phyloP scores from a whole-genome alignment of 805 yeast species.

The Dipodascus geniculatus region DNA sequence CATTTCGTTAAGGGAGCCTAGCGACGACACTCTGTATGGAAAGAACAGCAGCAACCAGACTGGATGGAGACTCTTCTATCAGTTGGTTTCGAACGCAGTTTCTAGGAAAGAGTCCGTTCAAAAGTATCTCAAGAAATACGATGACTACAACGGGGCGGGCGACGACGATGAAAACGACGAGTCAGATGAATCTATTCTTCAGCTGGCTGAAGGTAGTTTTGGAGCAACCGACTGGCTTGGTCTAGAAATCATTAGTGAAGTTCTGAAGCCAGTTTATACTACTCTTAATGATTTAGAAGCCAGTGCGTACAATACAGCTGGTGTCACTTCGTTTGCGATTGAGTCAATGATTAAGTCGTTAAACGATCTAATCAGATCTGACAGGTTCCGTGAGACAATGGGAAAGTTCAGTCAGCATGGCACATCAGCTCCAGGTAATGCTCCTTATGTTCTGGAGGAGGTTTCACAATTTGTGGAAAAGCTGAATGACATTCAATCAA shows the following conservation, averaged over 20 bases:
- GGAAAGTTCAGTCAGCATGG: background rate
- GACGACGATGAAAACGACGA: background rate
- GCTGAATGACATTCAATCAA: background rate
- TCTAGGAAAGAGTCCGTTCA: background rate
- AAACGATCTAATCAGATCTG: background rate
- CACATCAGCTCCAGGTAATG: background rate
- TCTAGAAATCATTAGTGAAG: background rate
- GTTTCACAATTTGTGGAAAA: background rate
- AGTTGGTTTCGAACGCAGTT: background rate
- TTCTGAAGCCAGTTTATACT: background rate
- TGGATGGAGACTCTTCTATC: background rate
- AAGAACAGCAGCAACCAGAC: background rate
- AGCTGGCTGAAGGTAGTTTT: constrained; percentile 1
- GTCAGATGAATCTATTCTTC: background rate
- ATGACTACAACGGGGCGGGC: background rate
- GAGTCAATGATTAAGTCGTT: background rate
- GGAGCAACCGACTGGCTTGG: background rate
- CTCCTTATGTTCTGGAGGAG: background rate
- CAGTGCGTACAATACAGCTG: background rate
- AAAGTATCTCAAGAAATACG: background rate
- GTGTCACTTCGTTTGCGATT: background rate
- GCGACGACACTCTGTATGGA: background rate
- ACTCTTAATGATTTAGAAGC: background rate
- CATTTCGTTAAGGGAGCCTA: background rate
- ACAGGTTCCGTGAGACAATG: background rate